These are phyloP conservation scores for Phytophthora chlamydospora DNA, from an alignment of 352 stramenopile species.

Conservation along the genomic window DNA sequence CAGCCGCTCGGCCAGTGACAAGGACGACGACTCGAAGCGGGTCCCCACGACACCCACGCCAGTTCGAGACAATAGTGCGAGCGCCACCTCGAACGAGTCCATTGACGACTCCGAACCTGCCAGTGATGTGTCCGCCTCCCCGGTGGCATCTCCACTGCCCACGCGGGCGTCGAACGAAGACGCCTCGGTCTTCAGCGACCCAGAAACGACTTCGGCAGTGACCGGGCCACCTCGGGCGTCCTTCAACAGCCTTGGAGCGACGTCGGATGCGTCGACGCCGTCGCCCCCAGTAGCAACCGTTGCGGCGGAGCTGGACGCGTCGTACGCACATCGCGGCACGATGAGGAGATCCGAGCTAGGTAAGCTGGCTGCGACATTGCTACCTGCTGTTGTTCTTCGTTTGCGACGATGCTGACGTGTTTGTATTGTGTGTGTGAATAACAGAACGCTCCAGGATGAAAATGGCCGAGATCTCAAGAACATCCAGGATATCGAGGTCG, in stretches of 20 bases:
- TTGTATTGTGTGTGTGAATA: constrained; percentile 9
- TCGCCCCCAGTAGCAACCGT: constrained; percentile 7
- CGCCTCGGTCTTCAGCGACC: constrained; percentile 25
- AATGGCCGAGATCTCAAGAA: constrained; percentile 20
- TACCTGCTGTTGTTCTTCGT: not conserved
- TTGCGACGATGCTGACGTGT: constrained; percentile 19
- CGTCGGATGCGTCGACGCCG: constrained; percentile 8
- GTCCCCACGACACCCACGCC: constrained; percentile 10
- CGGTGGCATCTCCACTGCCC: constrained; percentile 22
- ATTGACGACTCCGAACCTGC: constrained; percentile 45
- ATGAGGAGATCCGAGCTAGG: constrained; percentile 46
- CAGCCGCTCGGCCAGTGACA: constrained; percentile 28
- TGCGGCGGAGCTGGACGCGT: constrained; percentile 26
- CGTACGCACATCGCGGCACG: constrained; percentile 31
- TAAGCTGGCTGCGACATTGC: constrained; percentile 19
- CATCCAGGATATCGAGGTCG: constrained; percentile 20
- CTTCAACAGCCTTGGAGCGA: constrained; percentile 24
- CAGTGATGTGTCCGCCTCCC: constrained; percentile 41
- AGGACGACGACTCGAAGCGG: constrained; percentile 28
- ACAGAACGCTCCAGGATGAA: constrained; percentile 38
- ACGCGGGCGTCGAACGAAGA: constrained; percentile 39
- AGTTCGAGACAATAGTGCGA: constrained; percentile 36
- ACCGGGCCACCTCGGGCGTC: constrained; percentile 7
- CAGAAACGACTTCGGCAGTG: constrained; percentile 22
- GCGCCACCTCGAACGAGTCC: constrained; percentile 48